Evolutionary conservation across 2,329 filamentous ascomycete genomes (phyloP).

Genomic region (Botryotinia globosa): DNA sequence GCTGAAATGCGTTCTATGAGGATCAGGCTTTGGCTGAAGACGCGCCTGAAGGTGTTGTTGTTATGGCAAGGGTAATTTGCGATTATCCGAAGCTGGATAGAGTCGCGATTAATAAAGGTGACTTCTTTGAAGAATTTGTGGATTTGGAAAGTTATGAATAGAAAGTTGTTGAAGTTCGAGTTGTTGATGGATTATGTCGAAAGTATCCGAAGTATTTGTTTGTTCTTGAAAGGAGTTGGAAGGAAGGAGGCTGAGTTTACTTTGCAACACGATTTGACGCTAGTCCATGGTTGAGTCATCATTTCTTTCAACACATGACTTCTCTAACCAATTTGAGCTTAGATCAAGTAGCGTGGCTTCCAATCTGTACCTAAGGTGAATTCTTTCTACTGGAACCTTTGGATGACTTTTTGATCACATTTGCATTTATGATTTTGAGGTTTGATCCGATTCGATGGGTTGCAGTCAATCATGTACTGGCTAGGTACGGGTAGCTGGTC

Average conservation of each 20-base stretch:
- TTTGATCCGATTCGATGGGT: background rate
- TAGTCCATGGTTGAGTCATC: constrained; percentile 8
- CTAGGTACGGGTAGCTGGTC: background rate
- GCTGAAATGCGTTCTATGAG: constrained; percentile 28
- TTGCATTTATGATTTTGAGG: too few species aligned
- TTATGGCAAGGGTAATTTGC: constrained; percentile 30
- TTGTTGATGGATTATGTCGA: constrained; percentile 19
- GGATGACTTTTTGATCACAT: background rate
- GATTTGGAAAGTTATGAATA: constrained; percentile 1
- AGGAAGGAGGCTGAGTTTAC: constrained; percentile 16
- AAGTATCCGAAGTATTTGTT: constrained; percentile 28
- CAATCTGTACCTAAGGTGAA: background rate
- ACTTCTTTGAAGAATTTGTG: background rate
- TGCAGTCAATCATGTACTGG: background rate
- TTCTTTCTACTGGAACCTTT: background rate
- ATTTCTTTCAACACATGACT: constrained; percentile 1
- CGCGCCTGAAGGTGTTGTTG: constrained; percentile 14
- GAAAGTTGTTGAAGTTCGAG: constrained; percentile 6
- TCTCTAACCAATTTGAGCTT: background rate
- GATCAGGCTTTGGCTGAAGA: constrained; percentile 28
- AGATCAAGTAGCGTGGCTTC: background rate
- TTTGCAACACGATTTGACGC: constrained; percentile 1
- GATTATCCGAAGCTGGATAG: constrained; percentile 34
- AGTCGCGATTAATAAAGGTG: constrained; percentile 1
- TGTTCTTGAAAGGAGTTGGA: constrained; percentile 16